Conservation (phyloP, 805 yeast species). For the Kuraishia ogatae region DNA sequence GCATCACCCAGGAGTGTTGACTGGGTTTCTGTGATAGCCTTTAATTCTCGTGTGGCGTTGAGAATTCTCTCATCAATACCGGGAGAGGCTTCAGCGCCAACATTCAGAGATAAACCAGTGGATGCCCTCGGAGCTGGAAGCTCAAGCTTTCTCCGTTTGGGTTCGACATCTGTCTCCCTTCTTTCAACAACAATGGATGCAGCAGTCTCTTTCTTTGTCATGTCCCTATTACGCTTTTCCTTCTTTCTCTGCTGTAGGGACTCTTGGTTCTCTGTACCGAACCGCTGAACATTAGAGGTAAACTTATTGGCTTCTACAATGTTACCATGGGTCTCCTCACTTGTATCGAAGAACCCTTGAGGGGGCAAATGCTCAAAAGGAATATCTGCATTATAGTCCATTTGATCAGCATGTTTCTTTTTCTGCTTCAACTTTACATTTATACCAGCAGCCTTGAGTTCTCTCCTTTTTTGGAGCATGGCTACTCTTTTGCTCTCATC, state of each 20-base stretch:
- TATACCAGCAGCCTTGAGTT: conserved; percentile 73
- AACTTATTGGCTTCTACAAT: conserved; percentile 28
- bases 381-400: conserved; percentile 79
- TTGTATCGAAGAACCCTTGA: conserved; percentile 59
- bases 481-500: conserved; percentile 75
- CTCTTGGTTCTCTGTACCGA: conserved; percentile 36
- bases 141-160: conserved; percentile 27
- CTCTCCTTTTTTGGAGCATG: conserved; percentile 69
- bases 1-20: conserved; percentile 25
- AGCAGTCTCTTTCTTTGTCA: conserved; percentile 11
- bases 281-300: conserved; percentile 29
- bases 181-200: conserved; percentile 12
- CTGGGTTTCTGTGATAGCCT: conserved; percentile 19
- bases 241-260: conserved; percentile 23
- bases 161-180: conserved; percentile 12
- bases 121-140: conserved; percentile 27
- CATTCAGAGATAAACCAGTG: no score
- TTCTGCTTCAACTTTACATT: conserved; percentile 39
- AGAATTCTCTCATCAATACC: conserved; percentile 26
- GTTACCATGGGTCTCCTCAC: conserved; percentile 44
- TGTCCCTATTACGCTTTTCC: conserved; percentile 19
- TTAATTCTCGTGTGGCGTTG: conserved; percentile 24
- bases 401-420: conserved; percentile 46
- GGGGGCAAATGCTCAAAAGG: conserved; percentile 69
- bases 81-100: conserved; percentile 9